Percentiles rank a stretch among this genome's conserved stretches.
phyloP scores from a whole-genome alignment of 192 early-diverging fungal species.

The Entomortierella lignicola region DNA sequence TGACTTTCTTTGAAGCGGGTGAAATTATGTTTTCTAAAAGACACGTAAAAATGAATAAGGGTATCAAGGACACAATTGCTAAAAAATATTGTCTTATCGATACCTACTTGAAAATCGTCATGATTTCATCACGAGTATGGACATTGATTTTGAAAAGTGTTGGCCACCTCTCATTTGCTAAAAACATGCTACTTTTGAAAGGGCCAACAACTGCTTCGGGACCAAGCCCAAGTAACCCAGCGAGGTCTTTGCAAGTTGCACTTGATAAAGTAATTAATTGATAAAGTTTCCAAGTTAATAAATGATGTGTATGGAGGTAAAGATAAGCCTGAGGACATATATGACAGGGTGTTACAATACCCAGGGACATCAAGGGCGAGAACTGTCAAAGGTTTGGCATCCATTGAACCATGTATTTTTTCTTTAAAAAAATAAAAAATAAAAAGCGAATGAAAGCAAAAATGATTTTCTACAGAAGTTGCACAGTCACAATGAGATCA shows the following conservation, averaged over 20 bases:
- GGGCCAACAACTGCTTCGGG: neutral
- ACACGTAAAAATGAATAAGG: neutral
- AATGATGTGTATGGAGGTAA: neutral
- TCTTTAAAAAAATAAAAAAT: neutral
- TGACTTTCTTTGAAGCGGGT: neutral
- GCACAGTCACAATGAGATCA: too few species aligned
- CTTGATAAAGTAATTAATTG: neutral
- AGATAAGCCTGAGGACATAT: neutral
- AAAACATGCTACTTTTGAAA: neutral
- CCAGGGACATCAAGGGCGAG: slow-evolving; percentile 5
- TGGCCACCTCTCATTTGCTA: neutral
- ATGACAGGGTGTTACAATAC: neutral
- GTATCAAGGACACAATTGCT: neutral
- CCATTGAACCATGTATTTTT: neutral
- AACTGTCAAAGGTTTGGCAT: slow-evolving; percentile 11
- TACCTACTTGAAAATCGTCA: slow-evolving; percentile 23
- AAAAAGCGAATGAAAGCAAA: neutral
- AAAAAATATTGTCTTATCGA: neutral
- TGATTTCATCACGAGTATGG: slow-evolving; percentile 2
- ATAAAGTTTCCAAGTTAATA: too few species aligned
- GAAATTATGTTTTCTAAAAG: slow-evolving; percentile 31
- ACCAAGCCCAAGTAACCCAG: slow-evolving; percentile 7
- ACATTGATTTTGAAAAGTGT: slow-evolving; percentile 3
- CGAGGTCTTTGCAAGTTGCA: slow-evolving; percentile 10
- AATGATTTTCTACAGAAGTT: too few species aligned